Evolutionary conservation across 495 filamentous ascomycete species (phyloP).

Genomic region (Polyplosphaeria fusca): DNA sequence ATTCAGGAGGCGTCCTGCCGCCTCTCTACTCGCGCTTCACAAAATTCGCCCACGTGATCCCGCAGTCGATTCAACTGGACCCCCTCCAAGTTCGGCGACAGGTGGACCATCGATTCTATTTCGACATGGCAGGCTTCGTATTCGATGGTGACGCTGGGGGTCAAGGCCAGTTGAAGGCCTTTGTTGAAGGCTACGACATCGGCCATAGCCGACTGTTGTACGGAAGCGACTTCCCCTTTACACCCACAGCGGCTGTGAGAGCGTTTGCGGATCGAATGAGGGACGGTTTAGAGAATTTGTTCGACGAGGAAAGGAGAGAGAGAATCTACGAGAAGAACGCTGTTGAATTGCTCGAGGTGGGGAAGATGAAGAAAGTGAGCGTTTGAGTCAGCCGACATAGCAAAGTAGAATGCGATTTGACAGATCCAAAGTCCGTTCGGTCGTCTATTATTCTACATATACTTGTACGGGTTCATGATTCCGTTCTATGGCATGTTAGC

Average conservation of each 20-base stretch:
- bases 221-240: conserved; percentile 49
- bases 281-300: conserved; percentile 35
- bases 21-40: conserved; percentile 47
- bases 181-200: conserved; percentile 20
- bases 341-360: conserved; percentile 27
- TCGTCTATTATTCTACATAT: conserved; percentile 36
- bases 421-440: too few relatives aligned
- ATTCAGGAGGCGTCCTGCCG: conserved; percentile 50
- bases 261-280: conserved; percentile 35
- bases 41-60: conserved; percentile 36
- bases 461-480: conserved; percentile 92
- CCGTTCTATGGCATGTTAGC: conserved; percentile 53
- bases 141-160: conserved; percentile 42
- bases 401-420: too few relatives aligned
- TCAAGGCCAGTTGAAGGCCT: conserved; percentile 25
- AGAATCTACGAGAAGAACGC: conserved; percentile 39
- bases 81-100: conserved; percentile 7
- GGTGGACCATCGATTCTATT: conserved; percentile 42
- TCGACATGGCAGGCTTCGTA: conserved; percentile 48
- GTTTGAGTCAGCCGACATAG: too few relatives aligned
- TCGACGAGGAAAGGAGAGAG: conserved; percentile 31
- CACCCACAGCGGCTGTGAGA: conserved; percentile 10
- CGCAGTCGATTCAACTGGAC: conserved; percentile 27
- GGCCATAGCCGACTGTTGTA: conserved; percentile 48
- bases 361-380: not conserved